phyloP scores from a whole-genome alignment of 2,329 filamentous ascomycete genomes.

The Metarhizium anisopliae region DNA sequence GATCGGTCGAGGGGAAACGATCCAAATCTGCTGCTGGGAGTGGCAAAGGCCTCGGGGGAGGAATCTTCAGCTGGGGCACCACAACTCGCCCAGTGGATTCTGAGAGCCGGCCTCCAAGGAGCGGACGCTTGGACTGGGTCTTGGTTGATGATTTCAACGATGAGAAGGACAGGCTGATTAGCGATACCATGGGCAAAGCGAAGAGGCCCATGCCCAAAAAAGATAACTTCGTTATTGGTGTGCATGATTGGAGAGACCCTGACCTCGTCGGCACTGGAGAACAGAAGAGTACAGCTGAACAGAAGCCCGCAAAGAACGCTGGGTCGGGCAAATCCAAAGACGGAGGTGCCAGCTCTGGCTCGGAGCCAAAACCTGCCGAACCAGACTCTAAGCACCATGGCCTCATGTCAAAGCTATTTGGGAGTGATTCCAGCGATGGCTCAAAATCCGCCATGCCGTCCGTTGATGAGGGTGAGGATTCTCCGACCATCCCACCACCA shows the following conservation, averaged over 20 bases:
- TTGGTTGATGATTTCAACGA: slow-evolving; percentile 58
- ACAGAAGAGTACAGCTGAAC: slow-evolving; percentile 5
- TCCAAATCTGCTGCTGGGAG: slow-evolving; percentile 11
- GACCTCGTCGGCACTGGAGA: slow-evolving; percentile 30
- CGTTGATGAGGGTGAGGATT: slow-evolving; percentile 12
- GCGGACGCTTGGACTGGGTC: slow-evolving; percentile 67
- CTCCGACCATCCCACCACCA: slow-evolving; percentile 1
- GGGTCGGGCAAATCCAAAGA: background rate
- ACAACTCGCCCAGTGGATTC: slow-evolving; percentile 28
- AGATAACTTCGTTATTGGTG: slow-evolving; percentile 66
- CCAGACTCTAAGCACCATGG: slow-evolving; percentile 27
- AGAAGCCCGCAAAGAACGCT: background rate
- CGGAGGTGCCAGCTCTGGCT: background rate
- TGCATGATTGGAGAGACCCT: slow-evolving; percentile 79
- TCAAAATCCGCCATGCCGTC: slow-evolving; percentile 15
- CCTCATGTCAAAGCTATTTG: slow-evolving; percentile 42
- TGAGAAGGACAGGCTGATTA: slow-evolving; percentile 34
- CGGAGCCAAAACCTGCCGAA: slow-evolving; percentile 14
- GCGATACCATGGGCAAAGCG: slow-evolving; percentile 26
- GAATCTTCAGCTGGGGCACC: slow-evolving; percentile 27
- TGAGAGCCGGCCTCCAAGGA: slow-evolving; percentile 59
- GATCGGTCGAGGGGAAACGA: slow-evolving; percentile 16
- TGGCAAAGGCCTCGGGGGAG: background rate
- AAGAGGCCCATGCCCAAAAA: slow-evolving; percentile 10
- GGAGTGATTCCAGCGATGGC: slow-evolving; percentile 24